Evolutionary conservation across 2,329 filamentous ascomycete genomes (phyloP).

Genomic region (Aspergillus puulaauensis): DNA sequence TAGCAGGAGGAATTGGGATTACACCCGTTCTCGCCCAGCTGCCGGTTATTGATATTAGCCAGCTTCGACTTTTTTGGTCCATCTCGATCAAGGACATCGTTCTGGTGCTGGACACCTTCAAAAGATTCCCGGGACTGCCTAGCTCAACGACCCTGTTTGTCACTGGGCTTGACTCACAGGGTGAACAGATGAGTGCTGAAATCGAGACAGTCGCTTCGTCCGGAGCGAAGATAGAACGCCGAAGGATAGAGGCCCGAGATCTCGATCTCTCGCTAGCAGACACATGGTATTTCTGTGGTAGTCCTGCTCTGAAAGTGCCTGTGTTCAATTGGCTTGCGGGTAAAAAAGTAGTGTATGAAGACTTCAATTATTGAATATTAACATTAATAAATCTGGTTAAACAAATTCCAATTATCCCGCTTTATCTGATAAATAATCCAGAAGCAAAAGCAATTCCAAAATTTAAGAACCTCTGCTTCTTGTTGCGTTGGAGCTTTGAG

Average conservation of each 20-base stretch:
- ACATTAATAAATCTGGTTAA: neutral
- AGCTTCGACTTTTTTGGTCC: slow-evolving; percentile 67
- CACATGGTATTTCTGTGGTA: slow-evolving; percentile 62
- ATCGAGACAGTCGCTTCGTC: slow-evolving; percentile 39
- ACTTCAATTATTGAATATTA: slow-evolving; percentile 53
- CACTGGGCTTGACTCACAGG: slow-evolving; percentile 48
- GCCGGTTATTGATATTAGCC: slow-evolving; percentile 47
- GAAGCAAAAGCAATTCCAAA: neutral
- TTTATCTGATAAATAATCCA: neutral
- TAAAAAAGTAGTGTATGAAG: slow-evolving; percentile 58
- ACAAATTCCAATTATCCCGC: neutral
- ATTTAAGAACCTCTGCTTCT: neutral
- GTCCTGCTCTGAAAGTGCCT: slow-evolving; percentile 49
- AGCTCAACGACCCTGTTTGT: slow-evolving; percentile 61
- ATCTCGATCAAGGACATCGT: slow-evolving; percentile 61
- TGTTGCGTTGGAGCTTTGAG: neutral
- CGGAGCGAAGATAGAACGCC: slow-evolving; percentile 37
- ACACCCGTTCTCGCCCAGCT: slow-evolving; percentile 76
- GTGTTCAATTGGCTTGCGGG: slow-evolving; percentile 56
- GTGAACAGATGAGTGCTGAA: slow-evolving; percentile 39
- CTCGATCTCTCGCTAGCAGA: slow-evolving; percentile 37
- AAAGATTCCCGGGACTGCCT: slow-evolving; percentile 53
- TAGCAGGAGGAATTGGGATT: slow-evolving; percentile 80
- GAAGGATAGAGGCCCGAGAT: slow-evolving; percentile 52
- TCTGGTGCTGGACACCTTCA: slow-evolving; percentile 62